Percentiles rank a stretch among this genome's conserved stretches.
Evolutionary conservation across 441 rosid species (phyloP).

Genomic region (Geranium incanum): DNA sequence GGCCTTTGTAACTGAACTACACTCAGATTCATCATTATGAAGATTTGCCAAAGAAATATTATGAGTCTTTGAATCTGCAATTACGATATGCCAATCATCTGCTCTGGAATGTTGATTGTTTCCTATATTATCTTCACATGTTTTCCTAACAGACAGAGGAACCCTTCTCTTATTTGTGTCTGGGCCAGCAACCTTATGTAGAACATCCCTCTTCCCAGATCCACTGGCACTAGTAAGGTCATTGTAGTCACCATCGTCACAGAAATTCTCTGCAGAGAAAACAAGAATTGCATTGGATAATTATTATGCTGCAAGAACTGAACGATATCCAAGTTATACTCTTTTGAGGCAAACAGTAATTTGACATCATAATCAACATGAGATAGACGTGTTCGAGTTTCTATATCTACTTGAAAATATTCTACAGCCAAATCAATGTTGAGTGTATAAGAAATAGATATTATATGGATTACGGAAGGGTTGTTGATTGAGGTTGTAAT

Average conservation of each 20-base stretch:
- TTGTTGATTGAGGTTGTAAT: background rate
- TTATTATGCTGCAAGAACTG: background rate
- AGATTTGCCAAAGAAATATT: conserved; percentile 30
- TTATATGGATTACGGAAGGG: background rate
- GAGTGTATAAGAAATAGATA: background rate
- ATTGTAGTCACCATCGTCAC: conserved; percentile 41
- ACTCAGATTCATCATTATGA: conserved; percentile 73
- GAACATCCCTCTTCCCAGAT: conserved; percentile 37
- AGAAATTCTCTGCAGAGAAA: conserved; percentile 43
- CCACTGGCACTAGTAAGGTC: conserved; percentile 49
- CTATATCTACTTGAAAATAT: background rate
- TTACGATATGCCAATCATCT: conserved; percentile 63
- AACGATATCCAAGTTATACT: background rate
- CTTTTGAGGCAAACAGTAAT: background rate
- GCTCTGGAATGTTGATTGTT: conserved; percentile 39
- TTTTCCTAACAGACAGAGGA: conserved; percentile 47
- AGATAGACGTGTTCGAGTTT: background rate
- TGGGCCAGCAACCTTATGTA: conserved; percentile 35
- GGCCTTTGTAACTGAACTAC: conserved; percentile 59
- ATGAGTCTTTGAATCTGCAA: conserved; percentile 50
- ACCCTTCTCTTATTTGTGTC: conserved; percentile 42
- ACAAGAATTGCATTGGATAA: background rate
- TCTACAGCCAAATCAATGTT: background rate
- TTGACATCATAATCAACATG: background rate
- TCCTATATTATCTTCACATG: conserved; percentile 35